phyloP scores from a whole-genome alignment of 2,329 filamentous ascomycete species.

The Trichoderma cornu-damae region DNA sequence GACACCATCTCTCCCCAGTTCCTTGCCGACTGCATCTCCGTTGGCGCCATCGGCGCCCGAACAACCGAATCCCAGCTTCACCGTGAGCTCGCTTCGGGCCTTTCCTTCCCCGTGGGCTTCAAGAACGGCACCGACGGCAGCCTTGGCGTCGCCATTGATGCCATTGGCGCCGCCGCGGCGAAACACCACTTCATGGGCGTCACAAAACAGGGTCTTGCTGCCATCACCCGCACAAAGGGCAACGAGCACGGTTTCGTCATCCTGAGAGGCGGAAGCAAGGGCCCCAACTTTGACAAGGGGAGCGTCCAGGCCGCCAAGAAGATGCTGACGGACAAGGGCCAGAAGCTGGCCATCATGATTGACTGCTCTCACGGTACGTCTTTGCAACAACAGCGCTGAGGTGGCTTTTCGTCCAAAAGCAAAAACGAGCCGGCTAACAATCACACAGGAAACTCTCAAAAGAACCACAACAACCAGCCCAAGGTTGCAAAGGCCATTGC shows the following conservation, averaged over 20 bases:
- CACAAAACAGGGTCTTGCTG: conserved; percentile 92
- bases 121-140: conserved; percentile 98
- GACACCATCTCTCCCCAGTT: conserved; percentile 99
- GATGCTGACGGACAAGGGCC: conserved; percentile 72
- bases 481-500: conserved; percentile 77
- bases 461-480: conserved; percentile 96
- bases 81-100: conserved; percentile 87
- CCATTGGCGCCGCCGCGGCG: conserved; percentile 80
- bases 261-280: conserved; percentile 81
- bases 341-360: conserved; percentile 89
- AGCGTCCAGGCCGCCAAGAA: conserved; percentile 76
- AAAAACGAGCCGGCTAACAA: conserved; percentile 10
- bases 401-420: no score
- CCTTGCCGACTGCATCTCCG: conserved; percentile 89
- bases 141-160: conserved; percentile 86
- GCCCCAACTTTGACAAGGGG: conserved; percentile 88
- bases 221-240: conserved; percentile 86
- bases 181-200: conserved; percentile 98
- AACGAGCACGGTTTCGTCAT: conserved; percentile 99
- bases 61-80: conserved; percentile 97
- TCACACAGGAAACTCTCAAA: conserved; percentile 78
- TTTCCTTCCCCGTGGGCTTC: conserved; percentile 97
- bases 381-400: background rate
- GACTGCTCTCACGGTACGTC: conserved; percentile 89
- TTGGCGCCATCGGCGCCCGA: conserved; percentile 90